Percentiles rank a stretch among this genome's conserved stretches.
phyloP scores from a whole-genome alignment of 164 flowering plant genomes.

The Chimonanthus salicifolius region DNA sequence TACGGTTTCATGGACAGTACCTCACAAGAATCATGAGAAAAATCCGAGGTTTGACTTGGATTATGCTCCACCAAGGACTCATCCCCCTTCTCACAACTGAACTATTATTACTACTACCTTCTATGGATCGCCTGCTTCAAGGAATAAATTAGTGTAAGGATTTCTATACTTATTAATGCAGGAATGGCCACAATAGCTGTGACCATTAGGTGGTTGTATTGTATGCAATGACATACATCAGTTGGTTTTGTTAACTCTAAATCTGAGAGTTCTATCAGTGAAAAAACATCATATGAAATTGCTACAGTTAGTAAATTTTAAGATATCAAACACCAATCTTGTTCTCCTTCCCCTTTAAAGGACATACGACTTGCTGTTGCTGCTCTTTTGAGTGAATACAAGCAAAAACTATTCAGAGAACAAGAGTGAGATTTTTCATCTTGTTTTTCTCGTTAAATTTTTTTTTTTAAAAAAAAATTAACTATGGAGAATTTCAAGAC shows the following conservation, averaged over 20 bases:
- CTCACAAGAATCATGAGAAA: constrained; percentile 18
- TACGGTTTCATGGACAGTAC: constrained; percentile 21
- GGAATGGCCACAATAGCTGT: not conserved
- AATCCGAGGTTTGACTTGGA: constrained; percentile 35
- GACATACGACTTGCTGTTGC: too few relatives aligned
- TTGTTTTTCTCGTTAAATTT: too few relatives aligned
- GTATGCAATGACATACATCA: constrained; percentile 6
- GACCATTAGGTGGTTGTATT: constrained; percentile 8
- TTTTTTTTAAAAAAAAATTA: too few relatives aligned
- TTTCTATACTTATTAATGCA: not conserved
- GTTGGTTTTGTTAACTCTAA: constrained; percentile 2
- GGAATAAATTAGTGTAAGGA: not conserved
- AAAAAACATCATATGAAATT: not conserved
- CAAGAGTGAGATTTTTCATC: too few relatives aligned
- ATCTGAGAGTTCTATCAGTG: constrained; percentile 5
- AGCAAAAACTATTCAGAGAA: too few relatives aligned
- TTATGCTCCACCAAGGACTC: constrained; percentile 57
- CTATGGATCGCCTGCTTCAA: not conserved
- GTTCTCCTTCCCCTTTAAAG: not conserved
- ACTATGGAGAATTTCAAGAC: too few relatives aligned
- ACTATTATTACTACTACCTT: not conserved
- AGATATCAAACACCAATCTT: not conserved
- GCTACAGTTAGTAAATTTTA: not conserved
- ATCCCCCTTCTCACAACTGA: constrained; percentile 72
- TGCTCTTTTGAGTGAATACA: too few relatives aligned